A percentile compares a stretch with the other conserved stretches of the same genome.
Evolutionary conservation across 352 stramenopile species (phyloP).

Genomic region (Globisporangium spinosum): DNA sequence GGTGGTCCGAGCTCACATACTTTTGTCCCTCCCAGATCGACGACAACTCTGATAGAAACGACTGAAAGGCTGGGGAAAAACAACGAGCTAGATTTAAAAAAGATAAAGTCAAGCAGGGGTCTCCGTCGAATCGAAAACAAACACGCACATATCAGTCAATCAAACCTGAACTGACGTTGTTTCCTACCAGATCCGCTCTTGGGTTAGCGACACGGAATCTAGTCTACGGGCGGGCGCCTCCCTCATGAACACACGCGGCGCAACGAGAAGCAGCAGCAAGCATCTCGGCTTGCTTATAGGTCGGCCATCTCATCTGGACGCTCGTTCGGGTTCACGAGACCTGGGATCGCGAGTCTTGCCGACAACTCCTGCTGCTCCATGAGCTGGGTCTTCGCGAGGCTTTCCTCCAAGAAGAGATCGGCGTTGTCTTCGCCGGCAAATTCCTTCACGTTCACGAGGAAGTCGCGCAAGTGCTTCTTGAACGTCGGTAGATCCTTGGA

Average conservation of each 20-base stretch:
- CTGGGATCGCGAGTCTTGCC: constrained; percentile 85
- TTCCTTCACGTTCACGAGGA: constrained; percentile 98
- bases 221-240: constrained; percentile 2
- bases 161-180: constrained; percentile 2
- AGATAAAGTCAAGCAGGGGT: constrained; percentile 13
- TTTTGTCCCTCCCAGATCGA: background rate
- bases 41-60: background rate
- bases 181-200: constrained; percentile 4
- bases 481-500: constrained; percentile 96
- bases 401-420: constrained; percentile 96
- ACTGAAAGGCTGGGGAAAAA: background rate
- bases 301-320: constrained; percentile 88
- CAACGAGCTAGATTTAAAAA: constrained; percentile 5
- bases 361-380: constrained; percentile 85
- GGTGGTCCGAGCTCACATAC: background rate
- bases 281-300: constrained; percentile 33
- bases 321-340: constrained; percentile 90
- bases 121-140: constrained; percentile 6
- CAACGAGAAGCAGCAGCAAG: constrained; percentile 2
- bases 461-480: constrained; percentile 99
- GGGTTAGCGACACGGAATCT: background rate
- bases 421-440: constrained; percentile 97
- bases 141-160: constrained; percentile 9
- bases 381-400: constrained; percentile 79
- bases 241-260: constrained; percentile 3